Percentiles rank a stretch among this genome's conserved stretches.
Conservation (phyloP, 2,329 filamentous ascomycete species). For the Exophiala sp. region DNA sequence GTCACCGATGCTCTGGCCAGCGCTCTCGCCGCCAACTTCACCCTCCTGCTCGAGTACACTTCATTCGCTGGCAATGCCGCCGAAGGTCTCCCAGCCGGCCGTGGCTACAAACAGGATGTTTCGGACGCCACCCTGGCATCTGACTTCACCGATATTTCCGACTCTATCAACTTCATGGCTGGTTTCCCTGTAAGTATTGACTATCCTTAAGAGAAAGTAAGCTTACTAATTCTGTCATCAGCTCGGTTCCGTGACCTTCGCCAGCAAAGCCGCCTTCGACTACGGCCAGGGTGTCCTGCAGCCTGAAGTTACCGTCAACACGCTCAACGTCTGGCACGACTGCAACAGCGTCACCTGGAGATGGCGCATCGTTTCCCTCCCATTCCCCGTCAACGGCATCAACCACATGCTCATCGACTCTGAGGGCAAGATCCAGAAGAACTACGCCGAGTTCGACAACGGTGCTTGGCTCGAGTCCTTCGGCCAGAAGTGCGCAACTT, state of each 20-base stretch:
- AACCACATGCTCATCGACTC: constrained; percentile 24
- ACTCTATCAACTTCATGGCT: constrained; percentile 30
- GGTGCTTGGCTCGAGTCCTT: constrained; percentile 27
- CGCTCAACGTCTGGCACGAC: constrained; percentile 23
- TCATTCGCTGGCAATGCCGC: constrained; percentile 13
- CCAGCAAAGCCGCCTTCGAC: constrained; percentile 25
- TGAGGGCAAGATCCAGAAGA: constrained; percentile 23
- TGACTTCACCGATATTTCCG: constrained; percentile 27
- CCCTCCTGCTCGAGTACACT: constrained; percentile 23
- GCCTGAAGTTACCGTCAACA: constrained; percentile 17
- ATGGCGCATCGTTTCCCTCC: constrained; percentile 18
- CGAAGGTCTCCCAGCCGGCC: constrained; percentile 10
- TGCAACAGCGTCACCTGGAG: constrained; percentile 28
- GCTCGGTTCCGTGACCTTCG: constrained; percentile 25
- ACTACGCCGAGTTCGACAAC: constrained; percentile 29
- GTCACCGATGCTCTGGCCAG: constrained; percentile 21
- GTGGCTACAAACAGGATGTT: constrained; percentile 21
- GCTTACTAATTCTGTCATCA: constrained; percentile 8
- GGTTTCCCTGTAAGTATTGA: constrained; percentile 27
- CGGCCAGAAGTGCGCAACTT: constrained; percentile 18
- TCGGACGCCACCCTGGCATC: constrained; percentile 20
- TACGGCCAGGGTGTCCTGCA: constrained; percentile 19
- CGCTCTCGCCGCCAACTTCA: constrained; percentile 23
- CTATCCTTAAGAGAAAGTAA: background rate
- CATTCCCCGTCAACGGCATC: constrained; percentile 25